phyloP scores from a whole-genome alignment of 202 grass and related monocot genomes.

The Digitaria exilis region DNA sequence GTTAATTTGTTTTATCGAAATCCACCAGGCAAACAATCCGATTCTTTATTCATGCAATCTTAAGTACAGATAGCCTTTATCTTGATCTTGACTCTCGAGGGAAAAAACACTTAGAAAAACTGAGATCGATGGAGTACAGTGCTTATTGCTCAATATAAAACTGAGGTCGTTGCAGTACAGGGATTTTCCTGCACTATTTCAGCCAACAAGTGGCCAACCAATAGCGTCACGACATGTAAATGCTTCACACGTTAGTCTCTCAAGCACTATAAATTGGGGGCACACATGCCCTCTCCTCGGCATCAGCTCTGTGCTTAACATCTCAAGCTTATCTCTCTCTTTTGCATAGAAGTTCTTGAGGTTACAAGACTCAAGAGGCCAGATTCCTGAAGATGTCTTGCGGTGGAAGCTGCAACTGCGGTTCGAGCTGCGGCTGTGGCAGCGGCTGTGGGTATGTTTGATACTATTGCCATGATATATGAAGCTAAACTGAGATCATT shows the following conservation, averaged over 20 bases:
- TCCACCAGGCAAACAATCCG: background rate
- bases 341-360: background rate
- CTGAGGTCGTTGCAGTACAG: background rate
- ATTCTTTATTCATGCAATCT: background rate
- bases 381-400: conserved; percentile 35
- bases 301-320: background rate
- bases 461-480: background rate
- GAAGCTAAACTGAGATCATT: background rate
- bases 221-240: background rate
- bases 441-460: conserved; percentile 8
- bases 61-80: background rate
- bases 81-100: background rate
- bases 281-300: background rate
- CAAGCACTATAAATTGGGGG: conserved; percentile 19
- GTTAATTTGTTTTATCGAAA: background rate
- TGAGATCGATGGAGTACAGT: background rate
- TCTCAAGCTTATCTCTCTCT: background rate
- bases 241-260: background rate
- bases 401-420: conserved; percentile 36
- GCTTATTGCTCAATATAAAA: too few relatives aligned
- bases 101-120: background rate
- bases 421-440: conserved; percentile 30
- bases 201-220: background rate
- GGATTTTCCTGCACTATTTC: background rate
- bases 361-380: background rate